Evolutionary conservation across 2,329 filamentous ascomycete species (phyloP).

Genomic region (Bimuria novae-zelandiae): DNA sequence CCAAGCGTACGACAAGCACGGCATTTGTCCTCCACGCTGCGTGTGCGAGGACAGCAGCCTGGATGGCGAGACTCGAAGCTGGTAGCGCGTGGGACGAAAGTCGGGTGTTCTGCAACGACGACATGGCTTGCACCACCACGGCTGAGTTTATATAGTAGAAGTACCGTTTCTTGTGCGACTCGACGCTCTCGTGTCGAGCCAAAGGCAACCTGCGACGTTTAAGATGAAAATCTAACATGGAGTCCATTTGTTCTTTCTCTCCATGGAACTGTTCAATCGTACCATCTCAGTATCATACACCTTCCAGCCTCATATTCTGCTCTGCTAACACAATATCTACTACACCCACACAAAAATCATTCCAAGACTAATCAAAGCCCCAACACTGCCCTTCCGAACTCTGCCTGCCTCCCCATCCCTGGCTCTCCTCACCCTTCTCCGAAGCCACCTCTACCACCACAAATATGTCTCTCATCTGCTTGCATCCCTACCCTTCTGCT

Average conservation of each 20-base stretch:
- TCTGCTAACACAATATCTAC: too few relatives aligned
- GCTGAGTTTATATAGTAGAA: neutral
- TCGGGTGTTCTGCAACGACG: slow-evolving; percentile 3
- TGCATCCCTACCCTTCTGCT: neutral
- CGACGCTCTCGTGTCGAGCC: too few relatives aligned
- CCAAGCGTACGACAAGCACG: neutral
- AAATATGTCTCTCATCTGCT: neutral
- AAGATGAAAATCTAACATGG: too few relatives aligned
- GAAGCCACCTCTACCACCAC: slow-evolving; percentile 12
- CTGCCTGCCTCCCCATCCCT: slow-evolving; percentile 6
- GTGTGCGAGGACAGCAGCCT: slow-evolving; percentile 1
- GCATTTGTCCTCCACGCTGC: slow-evolving; percentile 2
- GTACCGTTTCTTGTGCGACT: neutral
- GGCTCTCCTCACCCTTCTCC: slow-evolving; percentile 32
- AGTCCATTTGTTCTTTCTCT: too few relatives aligned
- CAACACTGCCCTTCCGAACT: neutral
- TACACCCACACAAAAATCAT: neutral
- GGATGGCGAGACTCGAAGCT: slow-evolving; percentile 5
- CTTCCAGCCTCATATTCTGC: too few relatives aligned
- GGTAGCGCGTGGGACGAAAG: neutral
- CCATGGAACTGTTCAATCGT: too few relatives aligned
- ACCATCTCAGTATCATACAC: too few relatives aligned
- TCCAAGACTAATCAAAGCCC: neutral
- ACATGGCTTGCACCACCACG: neutral
- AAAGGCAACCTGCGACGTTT: neutral